These are phyloP conservation scores for Colletotrichum sp. DNA, from an alignment of 2,329 filamentous ascomycete genomes.

Conservation along the genomic window DNA sequence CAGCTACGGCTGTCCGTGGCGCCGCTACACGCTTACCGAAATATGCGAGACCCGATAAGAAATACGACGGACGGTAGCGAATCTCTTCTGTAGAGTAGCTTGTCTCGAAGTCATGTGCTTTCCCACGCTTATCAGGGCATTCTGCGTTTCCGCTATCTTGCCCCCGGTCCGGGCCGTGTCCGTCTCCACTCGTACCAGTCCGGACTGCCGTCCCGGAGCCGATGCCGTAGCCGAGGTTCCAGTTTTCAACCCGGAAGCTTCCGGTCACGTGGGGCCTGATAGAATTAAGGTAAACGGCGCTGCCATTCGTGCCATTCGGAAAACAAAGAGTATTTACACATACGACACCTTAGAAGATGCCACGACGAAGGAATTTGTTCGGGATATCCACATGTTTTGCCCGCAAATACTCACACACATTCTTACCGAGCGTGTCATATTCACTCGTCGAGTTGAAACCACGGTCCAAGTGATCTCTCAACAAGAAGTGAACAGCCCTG, in stretches of 20 bases:
- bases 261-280: neutral
- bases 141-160: neutral
- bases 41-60: neutral
- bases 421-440: conserved; percentile 53
- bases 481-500: conserved; percentile 20
- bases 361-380: conserved; percentile 45
- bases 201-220: neutral
- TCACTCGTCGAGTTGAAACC: conserved; percentile 18
- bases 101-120: neutral
- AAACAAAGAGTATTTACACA: neutral
- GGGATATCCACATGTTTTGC: conserved; percentile 50
- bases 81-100: neutral
- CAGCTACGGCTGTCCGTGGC: neutral
- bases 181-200: neutral
- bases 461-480: conserved; percentile 13
- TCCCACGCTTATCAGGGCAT: neutral
- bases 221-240: neutral
- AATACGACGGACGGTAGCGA: neutral
- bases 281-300: neutral
- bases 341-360: conserved; percentile 29
- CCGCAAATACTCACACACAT: conserved; percentile 48
- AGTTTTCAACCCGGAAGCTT: neutral
- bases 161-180: neutral
- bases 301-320: neutral
- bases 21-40: neutral